These are phyloP conservation scores for Solanum piurae DNA, from an alignment of 257 asterid genomes.

Conservation along the genomic window DNA sequence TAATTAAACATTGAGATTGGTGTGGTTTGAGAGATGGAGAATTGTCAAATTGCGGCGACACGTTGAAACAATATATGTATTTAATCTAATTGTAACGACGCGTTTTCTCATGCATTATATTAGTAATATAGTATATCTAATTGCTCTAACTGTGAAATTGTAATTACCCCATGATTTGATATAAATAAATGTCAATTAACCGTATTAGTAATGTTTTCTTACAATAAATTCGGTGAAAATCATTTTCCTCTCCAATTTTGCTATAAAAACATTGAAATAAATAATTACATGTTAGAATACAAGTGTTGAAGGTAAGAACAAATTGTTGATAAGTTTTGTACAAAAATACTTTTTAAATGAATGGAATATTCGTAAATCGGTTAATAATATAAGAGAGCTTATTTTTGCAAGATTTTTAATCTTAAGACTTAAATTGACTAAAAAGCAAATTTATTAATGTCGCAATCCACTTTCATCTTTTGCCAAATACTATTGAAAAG, in stretches of 20 bases:
- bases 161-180: not conserved
- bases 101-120: not conserved
- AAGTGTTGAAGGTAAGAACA: not conserved
- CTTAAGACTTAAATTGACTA: not conserved
- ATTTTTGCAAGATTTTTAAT: not conserved
- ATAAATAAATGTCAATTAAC: not conserved
- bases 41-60: not conserved
- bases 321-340: not conserved
- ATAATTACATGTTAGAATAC: not conserved
- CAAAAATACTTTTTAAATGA: not conserved
- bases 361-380: not conserved
- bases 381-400: not conserved
- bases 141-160: not conserved
- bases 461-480: not conserved
- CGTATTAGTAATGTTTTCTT: not conserved
- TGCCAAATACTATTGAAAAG: not conserved
- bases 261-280: not conserved
- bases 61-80: not conserved
- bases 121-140: not conserved
- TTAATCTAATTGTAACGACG: not conserved
- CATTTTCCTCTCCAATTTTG: not conserved
- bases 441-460: not conserved
- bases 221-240: not conserved
- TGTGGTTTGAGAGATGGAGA: not conserved
- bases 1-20: not conserved